Base-by-base conservation (phyloP, 2,329 filamentous ascomycete species). In the Lomentospora prolificans region DNA sequence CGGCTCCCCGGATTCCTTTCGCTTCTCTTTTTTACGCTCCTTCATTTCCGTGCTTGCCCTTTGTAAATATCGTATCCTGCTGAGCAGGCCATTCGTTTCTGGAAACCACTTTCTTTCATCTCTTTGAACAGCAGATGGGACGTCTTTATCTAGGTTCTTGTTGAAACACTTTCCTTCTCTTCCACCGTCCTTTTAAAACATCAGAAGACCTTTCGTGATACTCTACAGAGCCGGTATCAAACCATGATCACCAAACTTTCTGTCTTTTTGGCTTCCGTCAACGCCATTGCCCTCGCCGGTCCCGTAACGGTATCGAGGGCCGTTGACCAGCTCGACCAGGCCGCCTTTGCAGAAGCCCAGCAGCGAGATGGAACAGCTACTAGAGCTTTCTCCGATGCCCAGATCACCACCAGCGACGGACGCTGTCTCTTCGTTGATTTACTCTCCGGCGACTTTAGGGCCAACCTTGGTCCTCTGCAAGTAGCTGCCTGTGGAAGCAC, bases 371-470 rank as follows among this genome's bases (percentile, higher is more conserved):
- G 66, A 55, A 68, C 67, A 6, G 74, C 74, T 50, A 75, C 70
- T 2, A 69, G 74, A 7, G 72, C 72, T 25, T 70, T 75, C 52
- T 70, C 73, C 25, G 64, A 71, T 51, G 65, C 74, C n/a, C 67
- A 70, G 52, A 75, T 77, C 65, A 69, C 69, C 63, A 74, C 73
- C 0, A 66, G 71, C 1, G 69, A 73, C 51, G 74, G 73, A 25
- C 66, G 65, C 55, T 77, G 74, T 51, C 70, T 77, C 50, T 74
- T 72, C 53, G 73, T 77, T 17, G 72, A 77, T 60, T 63, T 68
- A 55, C 65, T 76, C 3, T 76, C 73, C 1, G 75, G 74, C 17
- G 74, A 78, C 62, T 76, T 74, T 57, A 70, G 74, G 10, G 73
- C 70, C 55, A 77, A 77, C 62, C 59, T 78, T 56, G 74, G 72